Conservation (phyloP, 2,329 filamentous ascomycete species). For the Aspergillus caelatus region DNA sequence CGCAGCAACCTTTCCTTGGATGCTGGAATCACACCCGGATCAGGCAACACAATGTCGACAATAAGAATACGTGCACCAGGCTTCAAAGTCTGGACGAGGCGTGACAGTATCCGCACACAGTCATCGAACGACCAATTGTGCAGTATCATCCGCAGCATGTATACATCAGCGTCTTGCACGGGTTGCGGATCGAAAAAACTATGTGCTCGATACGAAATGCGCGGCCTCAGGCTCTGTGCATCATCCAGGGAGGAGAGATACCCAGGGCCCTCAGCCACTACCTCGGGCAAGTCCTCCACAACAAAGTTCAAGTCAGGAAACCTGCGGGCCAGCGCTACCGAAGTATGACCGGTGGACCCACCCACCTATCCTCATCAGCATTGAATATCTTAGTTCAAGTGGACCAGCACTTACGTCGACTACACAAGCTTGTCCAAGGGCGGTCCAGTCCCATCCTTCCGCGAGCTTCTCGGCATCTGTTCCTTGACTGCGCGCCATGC, state of each 20-base stretch:
- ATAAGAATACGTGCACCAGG: conserved; percentile 26
- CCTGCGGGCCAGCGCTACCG: conserved; percentile 55
- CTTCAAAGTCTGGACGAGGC: conserved; percentile 38
- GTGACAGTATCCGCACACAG: conserved; percentile 37
- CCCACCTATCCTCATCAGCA: conserved; percentile 37
- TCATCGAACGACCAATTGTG: conserved; percentile 47
- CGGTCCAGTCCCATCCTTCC: conserved; percentile 57
- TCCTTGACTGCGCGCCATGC: conserved; percentile 58
- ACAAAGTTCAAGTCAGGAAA: conserved; percentile 58
- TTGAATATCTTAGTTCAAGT: not conserved
- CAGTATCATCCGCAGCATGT: conserved; percentile 42
- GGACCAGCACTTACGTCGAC: conserved; percentile 48
- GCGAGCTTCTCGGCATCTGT: conserved; percentile 59
- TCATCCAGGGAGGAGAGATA: not conserved
- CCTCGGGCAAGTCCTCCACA: conserved; percentile 51
- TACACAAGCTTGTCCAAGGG: conserved; percentile 51
- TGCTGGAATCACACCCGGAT: conserved; percentile 26
- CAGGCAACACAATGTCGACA: conserved; percentile 37
- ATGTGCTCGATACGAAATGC: conserved; percentile 35
- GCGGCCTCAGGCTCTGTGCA: not conserved
- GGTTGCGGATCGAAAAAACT: conserved; percentile 44
- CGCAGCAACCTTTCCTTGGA: conserved; percentile 29
- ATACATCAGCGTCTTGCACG: conserved; percentile 31
- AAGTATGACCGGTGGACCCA: conserved; percentile 62
- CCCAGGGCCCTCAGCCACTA: not conserved